Conservation (phyloP, 768 basidiomycete genomes). For the Gloeophyllum trabeum region DNA sequence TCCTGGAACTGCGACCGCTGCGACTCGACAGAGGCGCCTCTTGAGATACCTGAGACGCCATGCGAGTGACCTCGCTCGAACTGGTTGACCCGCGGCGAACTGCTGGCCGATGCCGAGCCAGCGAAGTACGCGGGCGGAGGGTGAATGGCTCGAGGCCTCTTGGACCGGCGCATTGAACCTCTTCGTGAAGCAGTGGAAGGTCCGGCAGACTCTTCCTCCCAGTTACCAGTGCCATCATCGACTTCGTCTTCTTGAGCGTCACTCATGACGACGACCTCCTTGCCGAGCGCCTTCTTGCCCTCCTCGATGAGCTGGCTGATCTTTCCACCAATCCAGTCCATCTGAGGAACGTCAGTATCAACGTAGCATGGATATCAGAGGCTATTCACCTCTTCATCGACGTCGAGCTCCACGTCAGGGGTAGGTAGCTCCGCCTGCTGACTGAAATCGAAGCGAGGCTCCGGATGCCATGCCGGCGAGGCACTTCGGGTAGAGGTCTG, state of each 20-base stretch:
- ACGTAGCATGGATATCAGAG: not conserved
- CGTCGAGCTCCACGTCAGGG: constrained; percentile 16
- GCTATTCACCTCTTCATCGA: constrained; percentile 29
- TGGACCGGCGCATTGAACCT: constrained; percentile 11
- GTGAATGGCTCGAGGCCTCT: constrained; percentile 5
- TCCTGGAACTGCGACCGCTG: constrained; percentile 22
- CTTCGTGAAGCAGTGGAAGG: constrained; percentile 12
- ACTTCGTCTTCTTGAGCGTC: constrained; percentile 65
- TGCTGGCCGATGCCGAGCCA: not conserved
- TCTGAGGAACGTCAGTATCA: constrained; percentile 24
- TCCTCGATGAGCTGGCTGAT: constrained; percentile 64
- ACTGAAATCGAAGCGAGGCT: constrained; percentile 33
- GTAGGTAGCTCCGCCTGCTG: not conserved
- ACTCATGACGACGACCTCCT: constrained; percentile 72
- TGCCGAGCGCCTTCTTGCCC: constrained; percentile 64
- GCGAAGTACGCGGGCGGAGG: not conserved
- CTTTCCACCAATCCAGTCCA: constrained; percentile 77
- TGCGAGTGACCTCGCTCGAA: too few relatives aligned
- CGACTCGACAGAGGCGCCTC: not conserved
- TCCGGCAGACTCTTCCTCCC: constrained; percentile 49
- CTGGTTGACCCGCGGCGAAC: not conserved
- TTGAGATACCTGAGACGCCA: too few relatives aligned
- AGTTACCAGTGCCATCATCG: constrained; percentile 64
- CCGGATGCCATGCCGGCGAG: constrained; percentile 16
- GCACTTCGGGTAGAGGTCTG: constrained; percentile 12